Evolutionary conservation across 148 eudicot species (phyloP).

Genomic region (Limonium bicolor): DNA sequence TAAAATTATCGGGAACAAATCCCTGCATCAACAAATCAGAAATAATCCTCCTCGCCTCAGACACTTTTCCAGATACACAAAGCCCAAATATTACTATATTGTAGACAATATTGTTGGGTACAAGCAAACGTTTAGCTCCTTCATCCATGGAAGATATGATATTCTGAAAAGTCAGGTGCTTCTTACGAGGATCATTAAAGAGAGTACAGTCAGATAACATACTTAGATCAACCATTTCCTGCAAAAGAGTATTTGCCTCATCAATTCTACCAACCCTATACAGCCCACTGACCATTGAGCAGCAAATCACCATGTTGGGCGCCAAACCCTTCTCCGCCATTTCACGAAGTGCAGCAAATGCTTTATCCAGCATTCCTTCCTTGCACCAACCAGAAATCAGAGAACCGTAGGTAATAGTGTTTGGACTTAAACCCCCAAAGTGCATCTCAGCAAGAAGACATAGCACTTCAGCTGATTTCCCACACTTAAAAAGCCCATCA

Average conservation of each 20-base stretch:
- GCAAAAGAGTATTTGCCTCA: slow-evolving; percentile 38
- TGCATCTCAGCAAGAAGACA: slow-evolving; percentile 28
- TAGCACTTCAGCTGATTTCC: slow-evolving; percentile 19
- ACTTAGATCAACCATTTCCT: slow-evolving; percentile 28
- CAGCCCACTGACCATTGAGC: slow-evolving; percentile 37
- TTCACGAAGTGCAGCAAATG: slow-evolving; percentile 28
- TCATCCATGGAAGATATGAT: slow-evolving; percentile 19
- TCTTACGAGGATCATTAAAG: slow-evolving; percentile 10
- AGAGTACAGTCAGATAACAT: slow-evolving; percentile 11
- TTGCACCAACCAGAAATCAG: slow-evolving; percentile 60
- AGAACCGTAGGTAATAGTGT: slow-evolving; percentile 44
- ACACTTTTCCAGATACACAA: slow-evolving; percentile 41
- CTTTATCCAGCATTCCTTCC: slow-evolving; percentile 39
- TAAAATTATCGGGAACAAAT: slow-evolving; percentile 48
- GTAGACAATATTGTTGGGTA: slow-evolving; percentile 31
- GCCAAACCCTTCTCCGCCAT: slow-evolving; percentile 38
- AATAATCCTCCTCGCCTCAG: slow-evolving; percentile 31
- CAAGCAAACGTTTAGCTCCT: slow-evolving; percentile 11
- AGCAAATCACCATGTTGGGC: slow-evolving; percentile 36
- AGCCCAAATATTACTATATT: slow-evolving; percentile 45
- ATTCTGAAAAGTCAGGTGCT: slow-evolving; percentile 10
- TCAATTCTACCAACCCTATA: slow-evolving; percentile 34
- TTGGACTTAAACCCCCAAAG: slow-evolving; percentile 25
- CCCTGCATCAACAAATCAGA: slow-evolving; percentile 26
- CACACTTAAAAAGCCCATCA: slow-evolving; percentile 30